Base-by-base conservation (phyloP, 2,329 filamentous ascomycete genomes). In the Fusarium keratoplasticum region DNA sequence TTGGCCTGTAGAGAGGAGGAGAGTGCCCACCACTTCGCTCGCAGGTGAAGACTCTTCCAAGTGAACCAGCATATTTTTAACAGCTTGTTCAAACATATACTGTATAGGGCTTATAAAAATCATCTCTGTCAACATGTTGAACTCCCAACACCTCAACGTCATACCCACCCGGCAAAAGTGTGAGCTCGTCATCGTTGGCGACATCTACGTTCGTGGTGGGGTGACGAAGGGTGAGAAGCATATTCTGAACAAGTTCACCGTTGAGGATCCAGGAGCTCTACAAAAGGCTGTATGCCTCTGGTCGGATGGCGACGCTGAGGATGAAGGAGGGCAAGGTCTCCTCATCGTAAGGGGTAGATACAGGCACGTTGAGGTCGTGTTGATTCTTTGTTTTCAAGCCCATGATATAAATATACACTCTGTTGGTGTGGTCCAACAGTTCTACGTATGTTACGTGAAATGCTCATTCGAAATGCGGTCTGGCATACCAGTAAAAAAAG, bases 141-240 rank as follows among this genome's bases (percentile, higher is more conserved):
- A 14, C 14, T 16, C 42, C 13, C 20, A 5, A 16, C 42, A 2
- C 7, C 20, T 44, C 7, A 9, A 44, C 2, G 6, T 22, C 13
- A 25, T 16, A 13, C 7, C 25, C 42, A 6, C 7, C n/a, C 4
- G 42, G 13, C 20, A 47, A 47, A 3, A 22, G 40, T 22, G 58
- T 38, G 69, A 66, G 1, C 22, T 78, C 4, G 54, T 78, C 9
- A 59, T 78, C 14, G 47, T 78, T 9, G 73, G 76, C 7, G 73
- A 78, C 54, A 68, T 78, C 18, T 61, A 76, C 27, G 71, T 73
- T 44, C 40, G 40, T 25, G 35, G 29, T 14, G 25, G 16, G 14
- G 11, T 70, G 8, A 42, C 20, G 38, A 54, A 29, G n/a, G 29
- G 16, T 5, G 7, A 22, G 20, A 54, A 60, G 35, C 40, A 20